These are phyloP conservation scores for Cryoendolithus antarcticus DNA, from an alignment of 2,329 filamentous ascomycete species.

Conservation along the genomic window DNA sequence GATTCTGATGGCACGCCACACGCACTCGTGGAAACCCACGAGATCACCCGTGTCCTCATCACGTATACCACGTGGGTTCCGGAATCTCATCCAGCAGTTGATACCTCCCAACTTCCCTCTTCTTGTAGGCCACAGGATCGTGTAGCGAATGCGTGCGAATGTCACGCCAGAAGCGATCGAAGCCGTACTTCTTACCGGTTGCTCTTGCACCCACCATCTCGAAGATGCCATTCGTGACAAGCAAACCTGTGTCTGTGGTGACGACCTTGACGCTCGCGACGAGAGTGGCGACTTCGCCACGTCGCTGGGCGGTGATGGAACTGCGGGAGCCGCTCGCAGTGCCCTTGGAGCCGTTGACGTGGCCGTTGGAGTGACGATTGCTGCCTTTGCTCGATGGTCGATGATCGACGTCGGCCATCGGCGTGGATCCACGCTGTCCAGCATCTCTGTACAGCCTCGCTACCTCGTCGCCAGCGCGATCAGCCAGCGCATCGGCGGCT, in stretches of 20 bases:
- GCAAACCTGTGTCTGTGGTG: constrained; percentile 46
- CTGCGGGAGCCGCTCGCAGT: constrained; percentile 20
- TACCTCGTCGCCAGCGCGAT: constrained; percentile 41
- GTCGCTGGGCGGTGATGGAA: constrained; percentile 37
- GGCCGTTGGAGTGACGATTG: constrained; percentile 20
- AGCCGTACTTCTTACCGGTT: constrained; percentile 44
- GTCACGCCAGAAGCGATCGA: constrained; percentile 56
- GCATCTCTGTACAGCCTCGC: constrained; percentile 32
- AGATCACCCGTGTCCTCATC: background rate
- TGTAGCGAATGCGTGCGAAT: constrained; percentile 54
- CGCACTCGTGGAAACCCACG: too few species aligned
- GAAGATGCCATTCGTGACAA: constrained; percentile 49
- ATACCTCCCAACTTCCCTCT: constrained; percentile 48
- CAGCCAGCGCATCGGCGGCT: constrained; percentile 46
- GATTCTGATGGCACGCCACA: too few species aligned
- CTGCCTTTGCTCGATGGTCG: too few species aligned
- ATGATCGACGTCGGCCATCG: constrained; percentile 5
- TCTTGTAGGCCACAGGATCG: constrained; percentile 57
- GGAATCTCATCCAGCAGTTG: constrained; percentile 45
- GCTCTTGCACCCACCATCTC: constrained; percentile 50
- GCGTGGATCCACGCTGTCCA: constrained; percentile 16
- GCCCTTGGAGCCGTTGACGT: constrained; percentile 14
- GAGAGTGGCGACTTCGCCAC: constrained; percentile 51
- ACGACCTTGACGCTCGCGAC: constrained; percentile 52
- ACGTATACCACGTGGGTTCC: constrained; percentile 51